phyloP scores from a whole-genome alignment of 2,329 filamentous ascomycete species.

The Curvularia verruculosa region DNA sequence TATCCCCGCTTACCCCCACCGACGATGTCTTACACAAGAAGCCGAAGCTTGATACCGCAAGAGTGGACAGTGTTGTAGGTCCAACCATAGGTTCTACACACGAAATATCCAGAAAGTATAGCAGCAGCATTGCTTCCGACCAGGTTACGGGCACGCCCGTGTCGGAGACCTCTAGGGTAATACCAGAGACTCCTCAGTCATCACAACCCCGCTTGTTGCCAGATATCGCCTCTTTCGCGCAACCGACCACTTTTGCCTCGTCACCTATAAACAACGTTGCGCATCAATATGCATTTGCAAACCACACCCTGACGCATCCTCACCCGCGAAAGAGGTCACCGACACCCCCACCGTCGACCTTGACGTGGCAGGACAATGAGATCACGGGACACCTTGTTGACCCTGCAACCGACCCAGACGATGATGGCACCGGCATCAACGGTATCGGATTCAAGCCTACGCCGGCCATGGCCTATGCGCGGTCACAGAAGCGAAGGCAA shows the following conservation, averaged over 20 bases:
- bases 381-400: slow-evolving; percentile 65
- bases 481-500: slow-evolving; percentile 62
- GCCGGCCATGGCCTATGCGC: slow-evolving; percentile 62
- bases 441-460: slow-evolving; percentile 69
- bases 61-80: slow-evolving; percentile 26
- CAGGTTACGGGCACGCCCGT: slow-evolving; percentile 7
- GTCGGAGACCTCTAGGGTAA: slow-evolving; percentile 22
- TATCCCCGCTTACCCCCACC: slow-evolving; percentile 44
- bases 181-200: slow-evolving; percentile 42
- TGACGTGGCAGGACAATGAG: slow-evolving; percentile 65
- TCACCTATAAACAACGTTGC: slow-evolving; percentile 14
- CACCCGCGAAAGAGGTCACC: slow-evolving; percentile 34
- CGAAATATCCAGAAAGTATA: slow-evolving; percentile 2
- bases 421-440: slow-evolving; percentile 69
- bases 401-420: slow-evolving; percentile 59
- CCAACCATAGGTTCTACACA: slow-evolving; percentile 19
- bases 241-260: slow-evolving; percentile 37
- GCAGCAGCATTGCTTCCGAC: slow-evolving; percentile 9
- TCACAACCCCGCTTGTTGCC: slow-evolving; percentile 43
- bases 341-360: slow-evolving; percentile 42
- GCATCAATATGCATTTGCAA: slow-evolving; percentile 12
- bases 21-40: slow-evolving; percentile 46
- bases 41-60: slow-evolving; percentile 41
- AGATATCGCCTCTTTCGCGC: slow-evolving; percentile 38
- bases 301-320: slow-evolving; percentile 22